Evolutionary conservation across 2,329 filamentous ascomycete species (phyloP).

Genomic region (Pseudogymnoascus sp.): DNA sequence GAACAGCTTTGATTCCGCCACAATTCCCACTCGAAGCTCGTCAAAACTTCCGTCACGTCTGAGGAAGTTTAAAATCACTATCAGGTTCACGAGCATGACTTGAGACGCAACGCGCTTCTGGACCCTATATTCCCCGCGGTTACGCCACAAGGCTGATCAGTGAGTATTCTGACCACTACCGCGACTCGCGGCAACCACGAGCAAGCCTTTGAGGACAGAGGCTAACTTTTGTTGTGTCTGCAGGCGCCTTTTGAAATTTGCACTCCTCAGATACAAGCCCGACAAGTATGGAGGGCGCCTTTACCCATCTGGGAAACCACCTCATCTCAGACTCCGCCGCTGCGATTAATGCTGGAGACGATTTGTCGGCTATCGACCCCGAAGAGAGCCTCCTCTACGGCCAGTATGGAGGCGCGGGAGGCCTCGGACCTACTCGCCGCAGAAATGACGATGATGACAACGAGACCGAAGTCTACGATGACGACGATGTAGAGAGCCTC

Average conservation of each 20-base stretch:
- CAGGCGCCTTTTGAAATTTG: conserved; percentile 12
- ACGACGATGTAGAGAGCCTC: conserved; percentile 68
- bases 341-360: conserved; percentile 82
- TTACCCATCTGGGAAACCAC: conserved; percentile 82
- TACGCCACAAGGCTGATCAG: conserved; percentile 27
- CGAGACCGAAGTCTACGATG: conserved; percentile 73
- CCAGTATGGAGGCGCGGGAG: conserved; percentile 53
- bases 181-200: not conserved
- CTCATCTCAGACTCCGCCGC: conserved; percentile 76
- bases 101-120: conserved; percentile 22
- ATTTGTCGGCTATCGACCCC: conserved; percentile 60
- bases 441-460: conserved; percentile 82
- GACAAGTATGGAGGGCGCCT: conserved; percentile 70
- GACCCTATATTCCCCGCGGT: conserved; percentile 19
- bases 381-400: conserved; percentile 78
- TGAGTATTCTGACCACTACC: not conserved
- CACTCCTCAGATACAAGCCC: conserved; percentile 13
- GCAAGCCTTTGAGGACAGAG: not conserved
- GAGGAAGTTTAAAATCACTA: conserved; percentile 12
- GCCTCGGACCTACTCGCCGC: conserved; percentile 37
- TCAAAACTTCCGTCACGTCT: conserved; percentile 12
- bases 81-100: conserved; percentile 24
- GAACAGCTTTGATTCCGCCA: conserved; percentile 12
- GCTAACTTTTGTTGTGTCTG: conserved; percentile 13
- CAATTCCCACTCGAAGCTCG: conserved; percentile 14